Evolutionary conservation across 306 rosid genomes (phyloP).

Genomic region (Quercus glauca): DNA sequence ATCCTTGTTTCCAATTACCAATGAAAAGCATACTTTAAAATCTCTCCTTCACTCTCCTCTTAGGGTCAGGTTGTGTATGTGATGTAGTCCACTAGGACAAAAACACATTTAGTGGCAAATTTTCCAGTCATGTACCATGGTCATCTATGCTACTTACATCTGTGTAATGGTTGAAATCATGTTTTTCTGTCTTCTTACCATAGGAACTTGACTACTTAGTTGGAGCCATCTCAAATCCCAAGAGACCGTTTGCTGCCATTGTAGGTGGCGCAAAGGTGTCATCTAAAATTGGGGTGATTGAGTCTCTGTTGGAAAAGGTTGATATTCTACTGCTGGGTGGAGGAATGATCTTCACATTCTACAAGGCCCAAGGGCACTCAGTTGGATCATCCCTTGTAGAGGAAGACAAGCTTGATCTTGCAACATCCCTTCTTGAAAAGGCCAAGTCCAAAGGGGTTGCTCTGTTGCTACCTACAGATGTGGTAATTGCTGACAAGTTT

Average conservation of each 20-base stretch:
- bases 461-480: constrained; percentile 84
- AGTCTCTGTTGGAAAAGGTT: constrained; percentile 79
- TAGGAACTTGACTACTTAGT: constrained; percentile 92
- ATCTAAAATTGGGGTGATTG: constrained; percentile 84
- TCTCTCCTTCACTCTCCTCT: not conserved
- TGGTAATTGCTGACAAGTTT: constrained; percentile 85
- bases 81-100: too few species aligned
- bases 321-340: constrained; percentile 80
- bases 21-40: not conserved
- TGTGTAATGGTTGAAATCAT: not conserved
- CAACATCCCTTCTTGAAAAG: constrained; percentile 66
- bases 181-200: constrained; percentile 16
- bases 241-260: constrained; percentile 89
- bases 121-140: not conserved
- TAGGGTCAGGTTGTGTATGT: too few species aligned
- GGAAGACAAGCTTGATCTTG: constrained; percentile 78
- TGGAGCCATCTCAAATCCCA: constrained; percentile 83
- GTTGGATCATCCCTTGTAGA: constrained; percentile 92
- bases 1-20: not conserved
- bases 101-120: not conserved
- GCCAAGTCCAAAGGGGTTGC: constrained; percentile 87
- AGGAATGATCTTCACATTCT: constrained; percentile 90
- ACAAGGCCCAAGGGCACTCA: constrained; percentile 83
- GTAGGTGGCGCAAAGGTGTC: constrained; percentile 97
- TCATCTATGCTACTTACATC: not conserved